These are phyloP conservation scores for Chytriomyces confervae DNA, from an alignment of 192 early-diverging fungal species.

Conservation along the genomic window DNA sequence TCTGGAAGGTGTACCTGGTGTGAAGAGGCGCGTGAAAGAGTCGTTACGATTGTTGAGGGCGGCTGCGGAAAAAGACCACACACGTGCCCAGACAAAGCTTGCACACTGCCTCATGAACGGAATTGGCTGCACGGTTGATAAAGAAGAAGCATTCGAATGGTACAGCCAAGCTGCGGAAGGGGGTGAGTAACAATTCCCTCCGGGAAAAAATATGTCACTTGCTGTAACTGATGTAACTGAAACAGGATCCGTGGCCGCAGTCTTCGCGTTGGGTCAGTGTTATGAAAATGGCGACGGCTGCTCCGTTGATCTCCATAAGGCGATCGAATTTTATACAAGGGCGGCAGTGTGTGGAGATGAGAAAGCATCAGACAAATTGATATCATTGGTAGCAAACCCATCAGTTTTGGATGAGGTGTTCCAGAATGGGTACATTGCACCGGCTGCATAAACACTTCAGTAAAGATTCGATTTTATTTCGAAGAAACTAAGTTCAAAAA, in stretches of 20 bases:
- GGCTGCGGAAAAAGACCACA: slow-evolving; percentile 67
- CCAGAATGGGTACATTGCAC: slow-evolving; percentile 37
- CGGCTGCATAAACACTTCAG: slow-evolving; percentile 27
- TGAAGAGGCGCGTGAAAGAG: slow-evolving; percentile 58
- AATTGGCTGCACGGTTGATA: slow-evolving; percentile 35
- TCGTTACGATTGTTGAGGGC: slow-evolving; percentile 71
- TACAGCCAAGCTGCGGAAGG: slow-evolving; percentile 55
- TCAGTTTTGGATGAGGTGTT: slow-evolving; percentile 37
- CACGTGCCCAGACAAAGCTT: slow-evolving; percentile 54
- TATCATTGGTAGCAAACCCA: slow-evolving; percentile 42
- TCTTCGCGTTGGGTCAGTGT: slow-evolving; percentile 46
- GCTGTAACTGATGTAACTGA: background rate
- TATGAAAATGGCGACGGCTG: slow-evolving; percentile 50
- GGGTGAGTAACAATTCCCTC: slow-evolving; percentile 20
- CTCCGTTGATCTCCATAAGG: slow-evolving; percentile 32
- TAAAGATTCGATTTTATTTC: too few species aligned
- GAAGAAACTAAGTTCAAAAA: too few species aligned
- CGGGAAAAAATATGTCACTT: background rate
- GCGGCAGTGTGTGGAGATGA: slow-evolving; percentile 55
- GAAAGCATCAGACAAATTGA: slow-evolving; percentile 45
- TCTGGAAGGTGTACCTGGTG: slow-evolving; percentile 61
- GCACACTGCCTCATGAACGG: slow-evolving; percentile 47
- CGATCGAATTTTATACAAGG: slow-evolving; percentile 53
- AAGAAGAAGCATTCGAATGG: slow-evolving; percentile 58
- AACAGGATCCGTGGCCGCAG: slow-evolving; percentile 41